These are phyloP conservation scores for Naganishia vaughanmartiniae DNA, from an alignment of 768 basidiomycete species.

Conservation along the genomic window DNA sequence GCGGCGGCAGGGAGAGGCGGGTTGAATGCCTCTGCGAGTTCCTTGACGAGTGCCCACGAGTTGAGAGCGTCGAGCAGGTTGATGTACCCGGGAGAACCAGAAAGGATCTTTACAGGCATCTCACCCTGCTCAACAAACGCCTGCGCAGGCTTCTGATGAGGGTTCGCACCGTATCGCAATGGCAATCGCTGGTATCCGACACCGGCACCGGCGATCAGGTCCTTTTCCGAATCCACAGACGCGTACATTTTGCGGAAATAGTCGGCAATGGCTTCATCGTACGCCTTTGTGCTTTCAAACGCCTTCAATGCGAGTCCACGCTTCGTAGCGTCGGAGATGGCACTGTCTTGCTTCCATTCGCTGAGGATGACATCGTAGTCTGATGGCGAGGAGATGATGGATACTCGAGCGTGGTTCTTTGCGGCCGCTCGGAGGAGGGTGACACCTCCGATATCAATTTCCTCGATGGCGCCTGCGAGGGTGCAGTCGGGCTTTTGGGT, in stretches of 20 bases:
- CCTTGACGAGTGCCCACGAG: constrained; percentile 91
- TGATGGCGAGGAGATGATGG: constrained; percentile 59
- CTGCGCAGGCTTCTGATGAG: constrained; percentile 97
- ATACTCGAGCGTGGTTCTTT: constrained; percentile 93
- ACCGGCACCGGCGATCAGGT: constrained; percentile 60
- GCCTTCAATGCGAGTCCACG: constrained; percentile 89
- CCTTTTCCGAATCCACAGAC: constrained; percentile 63
- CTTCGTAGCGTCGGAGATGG: constrained; percentile 68
- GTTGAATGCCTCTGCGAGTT: constrained; percentile 77
- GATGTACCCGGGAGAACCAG: constrained; percentile 96
- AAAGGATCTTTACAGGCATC: constrained; percentile 89
- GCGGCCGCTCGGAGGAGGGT: constrained; percentile 95
- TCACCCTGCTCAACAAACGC: constrained; percentile 84
- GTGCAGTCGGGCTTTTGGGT: constrained; percentile 78
- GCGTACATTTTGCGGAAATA: constrained; percentile 98
- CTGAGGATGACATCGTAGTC: constrained; percentile 82
- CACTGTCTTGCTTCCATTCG: constrained; percentile 70
- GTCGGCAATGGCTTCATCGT: constrained; percentile 90
- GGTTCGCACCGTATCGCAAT: constrained; percentile 93
- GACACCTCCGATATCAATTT: constrained; percentile 98
- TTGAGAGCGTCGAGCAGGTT: constrained; percentile 96
- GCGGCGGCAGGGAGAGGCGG: constrained; percentile 81
- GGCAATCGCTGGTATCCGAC: constrained; percentile 74
- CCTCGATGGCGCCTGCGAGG: constrained; percentile 87
- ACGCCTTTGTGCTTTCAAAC: constrained; percentile 91